Percentiles rank a stretch among this genome's conserved stretches.
Conservation (phyloP, 441 rosid genomes). For the Eruca vesicaria region DNA sequence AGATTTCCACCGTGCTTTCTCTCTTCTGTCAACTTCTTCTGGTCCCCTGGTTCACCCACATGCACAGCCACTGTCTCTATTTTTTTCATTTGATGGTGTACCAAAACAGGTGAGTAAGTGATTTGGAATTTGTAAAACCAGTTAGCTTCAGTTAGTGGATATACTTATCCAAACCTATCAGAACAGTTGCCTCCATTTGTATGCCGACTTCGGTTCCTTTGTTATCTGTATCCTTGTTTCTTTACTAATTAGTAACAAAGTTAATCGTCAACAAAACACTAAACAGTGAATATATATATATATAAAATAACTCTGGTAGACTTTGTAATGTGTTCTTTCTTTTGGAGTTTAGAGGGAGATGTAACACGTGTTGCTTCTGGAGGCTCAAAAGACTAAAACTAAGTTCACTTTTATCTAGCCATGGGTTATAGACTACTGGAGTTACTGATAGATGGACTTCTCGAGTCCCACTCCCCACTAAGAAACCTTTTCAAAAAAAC, state of each 20-base stretch:
- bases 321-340: not conserved
- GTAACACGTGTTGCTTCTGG: not conserved
- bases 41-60: constrained; percentile 19
- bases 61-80: constrained; percentile 12
- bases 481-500: not conserved
- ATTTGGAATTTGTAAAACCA: constrained; percentile 8
- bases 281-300: not conserved
- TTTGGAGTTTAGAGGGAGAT: not conserved
- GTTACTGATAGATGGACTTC: no score
- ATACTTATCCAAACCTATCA: not conserved
- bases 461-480: not conserved
- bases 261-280: not conserved
- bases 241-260: not conserved
- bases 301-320: not conserved
- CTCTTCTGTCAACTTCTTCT: constrained; percentile 97
- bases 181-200: not conserved
- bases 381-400: not conserved
- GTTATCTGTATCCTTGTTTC: not conserved
- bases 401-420: not conserved
- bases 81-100: constrained; percentile 25
- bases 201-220: not conserved
- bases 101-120: constrained; percentile 21
- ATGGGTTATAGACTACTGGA: no score
- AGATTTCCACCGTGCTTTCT: constrained; percentile 90
- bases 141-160: constrained; percentile 5